Percentiles rank a stretch among this genome's conserved stretches.
These are phyloP conservation scores for Hansfordia pulvinata DNA, from an alignment of 2,329 filamentous ascomycete species.

Conservation along the genomic window DNA sequence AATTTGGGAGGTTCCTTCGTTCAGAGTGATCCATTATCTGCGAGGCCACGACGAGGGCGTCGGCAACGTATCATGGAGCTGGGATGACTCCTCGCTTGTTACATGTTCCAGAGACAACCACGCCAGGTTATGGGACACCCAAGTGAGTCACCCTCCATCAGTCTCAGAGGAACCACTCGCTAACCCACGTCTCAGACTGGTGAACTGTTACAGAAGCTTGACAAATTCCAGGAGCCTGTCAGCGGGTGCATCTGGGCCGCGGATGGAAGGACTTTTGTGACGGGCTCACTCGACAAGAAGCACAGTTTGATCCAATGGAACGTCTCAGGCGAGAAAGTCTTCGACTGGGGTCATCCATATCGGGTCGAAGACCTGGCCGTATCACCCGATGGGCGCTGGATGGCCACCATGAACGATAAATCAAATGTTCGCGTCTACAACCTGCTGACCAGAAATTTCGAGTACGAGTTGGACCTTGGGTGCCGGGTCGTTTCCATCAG, in stretches of 20 bases:
- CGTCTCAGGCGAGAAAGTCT: conserved; percentile 43
- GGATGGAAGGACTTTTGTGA: conserved; percentile 64
- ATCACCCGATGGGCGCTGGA: conserved; percentile 63
- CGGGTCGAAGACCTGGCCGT: conserved; percentile 78
- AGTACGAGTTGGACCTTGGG: conserved; percentile 59
- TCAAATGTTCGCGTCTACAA: conserved; percentile 72
- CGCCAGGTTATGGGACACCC: conserved; percentile 62
- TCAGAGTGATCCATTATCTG: conserved; percentile 48
- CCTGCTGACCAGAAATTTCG: conserved; percentile 56
- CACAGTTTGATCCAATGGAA: conserved; percentile 60
- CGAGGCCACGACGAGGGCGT: conserved; percentile 57
- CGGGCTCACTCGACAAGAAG: conserved; percentile 59
- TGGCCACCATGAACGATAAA: conserved; percentile 65
- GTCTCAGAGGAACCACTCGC: background rate
- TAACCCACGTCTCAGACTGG: background rate
- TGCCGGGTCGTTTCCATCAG: conserved; percentile 64
- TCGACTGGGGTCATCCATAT: conserved; percentile 56
- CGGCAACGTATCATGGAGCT: conserved; percentile 79
- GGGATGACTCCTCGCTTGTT: conserved; percentile 74
- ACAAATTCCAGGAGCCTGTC: conserved; percentile 61
- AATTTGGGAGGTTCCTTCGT: conserved; percentile 69
- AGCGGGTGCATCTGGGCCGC: conserved; percentile 83
- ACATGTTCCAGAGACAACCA: conserved; percentile 66
- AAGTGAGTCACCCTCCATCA: conserved; percentile 32
- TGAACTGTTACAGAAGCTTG: conserved; percentile 8